phyloP scores from a whole-genome alignment of 208 protist species.

The Crithidia sp. region DNA sequence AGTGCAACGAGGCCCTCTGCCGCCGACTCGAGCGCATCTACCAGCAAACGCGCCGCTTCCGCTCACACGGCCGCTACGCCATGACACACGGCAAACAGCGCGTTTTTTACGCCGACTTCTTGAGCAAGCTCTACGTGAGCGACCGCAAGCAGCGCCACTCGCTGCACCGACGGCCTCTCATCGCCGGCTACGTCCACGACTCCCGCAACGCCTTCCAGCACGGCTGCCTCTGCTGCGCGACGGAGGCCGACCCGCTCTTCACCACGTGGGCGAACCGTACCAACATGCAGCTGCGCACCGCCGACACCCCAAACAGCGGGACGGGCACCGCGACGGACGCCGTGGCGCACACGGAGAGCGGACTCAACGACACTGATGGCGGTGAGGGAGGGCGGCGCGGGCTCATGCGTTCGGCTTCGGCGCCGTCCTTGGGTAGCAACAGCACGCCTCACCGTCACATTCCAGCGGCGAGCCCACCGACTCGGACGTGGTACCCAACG shows the following conservation, averaged over 20 bases:
- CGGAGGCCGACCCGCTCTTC: slow-evolving; percentile 30
- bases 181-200: slow-evolving; percentile 34
- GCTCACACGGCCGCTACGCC: slow-evolving; percentile 17
- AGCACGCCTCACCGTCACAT: background rate
- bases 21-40: slow-evolving; percentile 69
- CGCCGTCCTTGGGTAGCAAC: background rate
- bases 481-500: background rate
- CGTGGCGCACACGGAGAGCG: background rate
- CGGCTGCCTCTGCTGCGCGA: slow-evolving; percentile 29
- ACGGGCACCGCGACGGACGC: background rate
- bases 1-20: slow-evolving; percentile 62
- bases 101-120: slow-evolving; percentile 38
- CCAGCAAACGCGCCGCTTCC: slow-evolving; percentile 41
- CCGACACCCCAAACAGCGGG: slow-evolving; percentile 1
- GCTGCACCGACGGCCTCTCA: slow-evolving; percentile 26
- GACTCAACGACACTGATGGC: background rate
- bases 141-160: slow-evolving; percentile 32
- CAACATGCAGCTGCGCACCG: slow-evolving; percentile 29
- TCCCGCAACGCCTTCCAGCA: slow-evolving; percentile 30
- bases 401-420: slow-evolving; percentile 3
- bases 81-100: slow-evolving; percentile 32
- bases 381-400: background rate
- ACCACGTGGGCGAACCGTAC: slow-evolving; percentile 33
- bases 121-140: slow-evolving; percentile 32
- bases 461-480: background rate